phyloP scores from a whole-genome alignment of 2,329 filamentous ascomycete species.

The Aaosphaeria pasadenensis region DNA sequence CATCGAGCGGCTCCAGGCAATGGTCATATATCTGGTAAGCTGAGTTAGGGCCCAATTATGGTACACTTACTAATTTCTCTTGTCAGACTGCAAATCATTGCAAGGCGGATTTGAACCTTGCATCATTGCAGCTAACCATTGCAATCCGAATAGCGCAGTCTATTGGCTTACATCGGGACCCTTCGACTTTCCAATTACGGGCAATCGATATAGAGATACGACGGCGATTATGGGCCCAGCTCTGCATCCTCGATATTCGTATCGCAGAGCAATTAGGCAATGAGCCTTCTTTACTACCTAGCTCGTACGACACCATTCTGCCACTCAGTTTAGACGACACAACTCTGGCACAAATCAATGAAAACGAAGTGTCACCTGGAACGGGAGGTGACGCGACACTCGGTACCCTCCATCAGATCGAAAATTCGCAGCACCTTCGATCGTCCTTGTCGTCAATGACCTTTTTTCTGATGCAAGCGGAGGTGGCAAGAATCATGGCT shows the following conservation, averaged over 20 bases:
- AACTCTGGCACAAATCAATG: slow-evolving; percentile 44
- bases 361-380: slow-evolving; percentile 2
- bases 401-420: slow-evolving; percentile 9
- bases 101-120: slow-evolving; percentile 6
- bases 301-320: slow-evolving; percentile 69
- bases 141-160: slow-evolving; percentile 14
- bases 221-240: slow-evolving; percentile 69
- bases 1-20: slow-evolving; percentile 14
- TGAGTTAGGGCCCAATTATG: background rate
- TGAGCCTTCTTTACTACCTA: slow-evolving; percentile 62
- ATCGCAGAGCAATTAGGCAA: slow-evolving; percentile 71
- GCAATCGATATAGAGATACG: slow-evolving; percentile 67
- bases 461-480: slow-evolving; percentile 11
- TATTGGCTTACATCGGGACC: slow-evolving; percentile 28
- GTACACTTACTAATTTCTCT: background rate
- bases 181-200: slow-evolving; percentile 60
- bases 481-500: slow-evolving; percentile 13
- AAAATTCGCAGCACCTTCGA: slow-evolving; percentile 8
- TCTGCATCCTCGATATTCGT: slow-evolving; percentile 70
- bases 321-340: slow-evolving; percentile 66
- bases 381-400: slow-evolving; percentile 4
- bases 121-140: slow-evolving; percentile 13
- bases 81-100: slow-evolving; percentile 10
- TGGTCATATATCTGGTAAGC: slow-evolving; percentile 13
- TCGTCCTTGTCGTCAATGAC: slow-evolving; percentile 16